phyloP scores from a whole-genome alignment of 352 stramenopile species.

The Elongisporangium prolatum region DNA sequence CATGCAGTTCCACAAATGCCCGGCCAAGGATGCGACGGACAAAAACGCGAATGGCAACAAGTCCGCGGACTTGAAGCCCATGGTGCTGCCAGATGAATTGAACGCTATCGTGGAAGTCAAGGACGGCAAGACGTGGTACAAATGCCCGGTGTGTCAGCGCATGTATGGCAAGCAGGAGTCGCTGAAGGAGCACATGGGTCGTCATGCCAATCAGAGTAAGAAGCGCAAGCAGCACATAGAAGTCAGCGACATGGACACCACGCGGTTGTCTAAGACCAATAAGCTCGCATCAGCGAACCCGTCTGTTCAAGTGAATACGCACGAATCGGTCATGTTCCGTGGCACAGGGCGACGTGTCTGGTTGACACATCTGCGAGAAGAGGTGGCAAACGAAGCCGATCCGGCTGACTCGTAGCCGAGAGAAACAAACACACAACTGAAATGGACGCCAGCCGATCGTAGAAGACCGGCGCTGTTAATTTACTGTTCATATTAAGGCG shows the following conservation, averaged over 20 bases:
- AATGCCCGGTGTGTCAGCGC: conserved; percentile 73
- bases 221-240: conserved; percentile 86
- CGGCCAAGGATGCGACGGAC: conserved; percentile 34
- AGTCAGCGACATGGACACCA: conserved; percentile 75
- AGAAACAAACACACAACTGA: conserved; percentile 2
- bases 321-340: conserved; percentile 83
- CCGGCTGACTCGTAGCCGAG: conserved; percentile 4
- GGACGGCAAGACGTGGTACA: conserved; percentile 84
- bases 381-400: conserved; percentile 15
- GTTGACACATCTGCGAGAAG: conserved; percentile 67
- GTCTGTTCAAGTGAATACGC: conserved; percentile 84
- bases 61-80: conserved; percentile 37
- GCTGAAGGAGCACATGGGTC: conserved; percentile 72
- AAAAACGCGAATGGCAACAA: conserved; percentile 23
- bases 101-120: conserved; percentile 69
- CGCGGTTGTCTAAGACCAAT: conserved; percentile 69
- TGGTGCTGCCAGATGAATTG: conserved; percentile 62
- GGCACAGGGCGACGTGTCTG: conserved; percentile 65
- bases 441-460: not conserved
- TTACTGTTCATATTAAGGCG: conserved; percentile 10
- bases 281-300: conserved; percentile 82
- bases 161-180: conserved; percentile 78
- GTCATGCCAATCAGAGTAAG: conserved; percentile 83
- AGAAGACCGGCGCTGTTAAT: conserved; percentile 8
- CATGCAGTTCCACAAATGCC: conserved; percentile 85